Base-by-base conservation (phyloP, 805 yeast species). In the Candida fluviatilis region DNA sequence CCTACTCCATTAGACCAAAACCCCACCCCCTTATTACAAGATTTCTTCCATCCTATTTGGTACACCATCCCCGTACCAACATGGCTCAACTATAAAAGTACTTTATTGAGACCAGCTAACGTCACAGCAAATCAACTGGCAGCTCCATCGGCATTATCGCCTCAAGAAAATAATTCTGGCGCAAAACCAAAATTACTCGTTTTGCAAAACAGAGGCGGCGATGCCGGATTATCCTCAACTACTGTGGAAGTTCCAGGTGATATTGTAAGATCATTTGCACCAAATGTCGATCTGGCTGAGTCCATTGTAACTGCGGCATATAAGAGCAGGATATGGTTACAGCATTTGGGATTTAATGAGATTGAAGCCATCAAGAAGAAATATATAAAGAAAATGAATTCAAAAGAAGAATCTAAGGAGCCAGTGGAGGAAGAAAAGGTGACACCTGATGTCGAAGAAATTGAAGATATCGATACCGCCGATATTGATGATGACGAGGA, bases 21-120 rank as follows among this genome's bases (percentile, higher is more conserved):
- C 11, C 56, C 63, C 6, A 50, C 66, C 7, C 62, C 61, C 35
- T 58, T 68, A n/a, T 53, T 68, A 42, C 64, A 61, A 33, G 63
- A 62, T 37, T 68, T 66, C 49, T 64, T 66, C 50, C 69, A 66
- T 41, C 70, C 72, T 4, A 66, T 62, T 35, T 68, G 74, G 74
- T 68, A 66, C 36, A 67, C 71, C 11, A 57, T 68, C 18, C 60
- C 61, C 10, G 54, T 62, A 7, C 72, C 73, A n/a, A 62, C 60
- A 24, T 68, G 74, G 74, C 51, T 68, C 38, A 52, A 47, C 14
- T 68, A 68, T 39, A 60, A 54, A 23, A 47, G 55, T 10, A 51
- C 40, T 14, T 19, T 37, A 2, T 39, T 48, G 30, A 49, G 47
- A 34, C 61, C 69, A n/a, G 56, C 57, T 0, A 37, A 13, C 27